Conservation (phyloP, 805 yeast genomes). For the Starmera pachycereana region DNA sequence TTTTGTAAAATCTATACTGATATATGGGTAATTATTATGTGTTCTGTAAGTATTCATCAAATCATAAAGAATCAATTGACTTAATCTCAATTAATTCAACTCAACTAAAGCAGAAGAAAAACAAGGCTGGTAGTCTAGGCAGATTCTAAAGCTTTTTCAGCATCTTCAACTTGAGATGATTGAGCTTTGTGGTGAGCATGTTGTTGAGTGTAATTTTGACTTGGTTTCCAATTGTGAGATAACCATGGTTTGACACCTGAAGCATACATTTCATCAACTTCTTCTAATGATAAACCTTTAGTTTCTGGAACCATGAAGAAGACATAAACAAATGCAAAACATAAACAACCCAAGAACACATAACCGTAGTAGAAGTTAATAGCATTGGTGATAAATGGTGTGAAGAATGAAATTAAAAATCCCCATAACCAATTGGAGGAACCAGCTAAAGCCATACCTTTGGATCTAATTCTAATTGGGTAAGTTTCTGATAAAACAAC, state of each 20-base stretch:
- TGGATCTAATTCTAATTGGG: slow-evolving; percentile 60
- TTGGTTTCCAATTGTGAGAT: slow-evolving; percentile 44
- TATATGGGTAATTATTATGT: no score
- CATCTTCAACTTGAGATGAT: slow-evolving; percentile 8
- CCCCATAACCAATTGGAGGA: slow-evolving; percentile 62
- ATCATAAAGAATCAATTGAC: slow-evolving; percentile 1
- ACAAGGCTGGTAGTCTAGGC: neutral
- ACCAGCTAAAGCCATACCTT: slow-evolving; percentile 47
- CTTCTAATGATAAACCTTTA: slow-evolving; percentile 72
- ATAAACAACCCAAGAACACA: slow-evolving; percentile 49
- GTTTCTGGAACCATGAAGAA: slow-evolving; percentile 71
- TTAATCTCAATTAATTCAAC: no score
- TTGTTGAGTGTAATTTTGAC: slow-evolving; percentile 18
- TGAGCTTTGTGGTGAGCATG: slow-evolving; percentile 15
- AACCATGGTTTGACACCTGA: slow-evolving; percentile 34
- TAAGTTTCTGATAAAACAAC: slow-evolving; percentile 58
- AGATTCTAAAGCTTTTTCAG: neutral
- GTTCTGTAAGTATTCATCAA: neutral
- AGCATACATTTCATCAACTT: slow-evolving; percentile 58
- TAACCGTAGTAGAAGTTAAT: slow-evolving; percentile 69
- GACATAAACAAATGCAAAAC: slow-evolving; percentile 52
- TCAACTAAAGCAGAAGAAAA: no score
- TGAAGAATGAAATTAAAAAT: slow-evolving; percentile 53
- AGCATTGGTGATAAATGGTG: slow-evolving; percentile 59
- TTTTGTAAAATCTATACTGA: no score